phyloP scores from a whole-genome alignment of 2,329 filamentous ascomycete genomes.

The Didymella keratinophila region DNA sequence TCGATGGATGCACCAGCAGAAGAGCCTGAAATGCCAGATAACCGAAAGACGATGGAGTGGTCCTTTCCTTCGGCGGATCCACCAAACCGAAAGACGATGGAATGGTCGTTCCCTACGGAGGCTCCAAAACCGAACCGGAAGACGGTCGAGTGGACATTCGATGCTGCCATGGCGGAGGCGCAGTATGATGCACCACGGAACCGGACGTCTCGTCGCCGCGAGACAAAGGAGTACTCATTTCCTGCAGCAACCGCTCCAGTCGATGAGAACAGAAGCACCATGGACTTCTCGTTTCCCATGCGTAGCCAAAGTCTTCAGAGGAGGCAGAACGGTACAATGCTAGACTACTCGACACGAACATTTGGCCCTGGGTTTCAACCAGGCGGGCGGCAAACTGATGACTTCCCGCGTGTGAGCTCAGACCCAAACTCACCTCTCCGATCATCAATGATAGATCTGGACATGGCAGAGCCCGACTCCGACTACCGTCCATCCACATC shows the following conservation, averaged over 20 bases:
- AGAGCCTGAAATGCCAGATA: slow-evolving; percentile 25
- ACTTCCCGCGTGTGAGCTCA: slow-evolving; percentile 48
- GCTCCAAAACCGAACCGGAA: slow-evolving; percentile 51
- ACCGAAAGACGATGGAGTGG: slow-evolving; percentile 63
- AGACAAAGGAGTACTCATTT: slow-evolving; percentile 44
- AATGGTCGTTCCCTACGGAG: slow-evolving; percentile 56
- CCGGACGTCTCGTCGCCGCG: slow-evolving; percentile 42
- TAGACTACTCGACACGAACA: slow-evolving; percentile 35
- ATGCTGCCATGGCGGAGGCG: slow-evolving; percentile 53
- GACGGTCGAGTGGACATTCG: slow-evolving; percentile 60
- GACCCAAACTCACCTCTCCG: slow-evolving; percentile 47
- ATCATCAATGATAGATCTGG: slow-evolving; percentile 56
- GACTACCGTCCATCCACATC: slow-evolving; percentile 56
- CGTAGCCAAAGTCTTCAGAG: slow-evolving; percentile 37
- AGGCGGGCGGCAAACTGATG: slow-evolving; percentile 51
- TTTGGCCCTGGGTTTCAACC: slow-evolving; percentile 51
- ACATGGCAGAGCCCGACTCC: slow-evolving; percentile 49
- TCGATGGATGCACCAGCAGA: slow-evolving; percentile 47
- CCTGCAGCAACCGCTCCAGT: slow-evolving; percentile 28
- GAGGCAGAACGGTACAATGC: slow-evolving; percentile 17
- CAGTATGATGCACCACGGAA: slow-evolving; percentile 44
- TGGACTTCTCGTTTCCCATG: slow-evolving; percentile 48
- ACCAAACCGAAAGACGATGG: slow-evolving; percentile 53
- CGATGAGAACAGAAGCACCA: slow-evolving; percentile 42
- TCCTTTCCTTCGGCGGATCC: slow-evolving; percentile 54